These are phyloP conservation scores for Daphne laureola DNA, from an alignment of 441 rosid genomes.

Conservation along the genomic window DNA sequence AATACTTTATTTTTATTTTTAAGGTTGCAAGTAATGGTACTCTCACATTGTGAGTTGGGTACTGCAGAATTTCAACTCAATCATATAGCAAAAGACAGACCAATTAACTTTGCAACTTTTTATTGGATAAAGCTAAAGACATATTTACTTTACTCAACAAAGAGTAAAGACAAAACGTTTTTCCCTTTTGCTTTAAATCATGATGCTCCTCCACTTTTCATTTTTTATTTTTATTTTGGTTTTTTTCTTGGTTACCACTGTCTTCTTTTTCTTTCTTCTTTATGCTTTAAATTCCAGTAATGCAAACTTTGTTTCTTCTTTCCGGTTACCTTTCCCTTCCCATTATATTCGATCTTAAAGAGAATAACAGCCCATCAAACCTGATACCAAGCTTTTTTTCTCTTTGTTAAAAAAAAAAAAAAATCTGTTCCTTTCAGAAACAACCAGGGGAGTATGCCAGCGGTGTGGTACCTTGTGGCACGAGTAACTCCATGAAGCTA, in stretches of 20 bases:
- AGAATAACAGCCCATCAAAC: background rate
- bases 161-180: constrained; percentile 7
- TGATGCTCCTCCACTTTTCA: constrained; percentile 2
- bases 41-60: too few relatives aligned
- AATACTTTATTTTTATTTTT: too few relatives aligned
- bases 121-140: constrained; percentile 9
- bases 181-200: constrained; percentile 26
- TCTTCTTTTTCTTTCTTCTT: background rate
- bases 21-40: too few relatives aligned
- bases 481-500: constrained; percentile 26
- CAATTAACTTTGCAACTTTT: too few relatives aligned
- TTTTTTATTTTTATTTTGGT: constrained; percentile 12
- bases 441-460: constrained; percentile 15
- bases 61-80: too few relatives aligned
- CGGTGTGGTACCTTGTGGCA: constrained; percentile 9
- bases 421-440: background rate
- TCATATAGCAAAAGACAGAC: too few relatives aligned
- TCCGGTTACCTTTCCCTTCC: background rate
- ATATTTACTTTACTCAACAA: constrained; percentile 15
- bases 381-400: background rate
- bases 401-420: background rate
- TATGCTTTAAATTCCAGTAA: background rate
- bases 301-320: background rate
- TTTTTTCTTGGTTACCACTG: background rate
- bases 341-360: background rate